Evolutionary conservation across 257 asterid species (phyloP), one percentile per base, ranked within the genome.

Genomic region (Oldenlandia corymbosa): DNA sequence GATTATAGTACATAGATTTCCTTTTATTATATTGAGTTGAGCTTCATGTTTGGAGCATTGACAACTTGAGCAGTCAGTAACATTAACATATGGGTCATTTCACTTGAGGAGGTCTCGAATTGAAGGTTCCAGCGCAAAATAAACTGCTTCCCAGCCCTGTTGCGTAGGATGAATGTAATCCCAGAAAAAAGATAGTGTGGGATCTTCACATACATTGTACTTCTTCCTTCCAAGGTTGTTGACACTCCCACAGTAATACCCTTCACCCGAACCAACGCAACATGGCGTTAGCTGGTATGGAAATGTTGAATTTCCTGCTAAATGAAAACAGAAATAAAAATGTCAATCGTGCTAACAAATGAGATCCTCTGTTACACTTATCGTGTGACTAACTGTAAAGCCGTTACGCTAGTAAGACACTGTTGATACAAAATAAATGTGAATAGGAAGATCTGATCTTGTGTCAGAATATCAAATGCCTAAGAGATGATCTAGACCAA

Each of bases 141-240:
- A 84, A 66, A 85, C 83, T 49, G 78, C 74, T 11, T 17, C 20
- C 93, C 95, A 87, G 6, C 90, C 95, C 10, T 73, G 60, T 16
- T 87, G 73, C 4, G 93, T 74, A 34, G 93, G 95, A 74, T 87
- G 95, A 31, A 80, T 72, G 3, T 51, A 32, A 71, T 88, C 94
- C 95, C 94, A 85, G 39, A 81, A 88, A 60, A 88, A 78, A 11
- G 87, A 67, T 21, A 36, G 48, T 28, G 53, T 71, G 0, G 75
- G 90, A 72, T 85, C 69, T 45, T 66, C 59, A 55, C 95, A 88
- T 16, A 88, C 67, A 0, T 1, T 45, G 51, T 85, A 87, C 24
- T 64, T 60, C 50, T 83, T 81, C 57, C 11, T 23, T 56, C 88
- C 87, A 27, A n/a, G 51, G 37, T 75, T 20, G 9, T 71, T 81